These are phyloP conservation scores for Saccharomyces hybrid DNA, from an alignment of 1,139 yeast species.

Conservation along the genomic window DNA sequence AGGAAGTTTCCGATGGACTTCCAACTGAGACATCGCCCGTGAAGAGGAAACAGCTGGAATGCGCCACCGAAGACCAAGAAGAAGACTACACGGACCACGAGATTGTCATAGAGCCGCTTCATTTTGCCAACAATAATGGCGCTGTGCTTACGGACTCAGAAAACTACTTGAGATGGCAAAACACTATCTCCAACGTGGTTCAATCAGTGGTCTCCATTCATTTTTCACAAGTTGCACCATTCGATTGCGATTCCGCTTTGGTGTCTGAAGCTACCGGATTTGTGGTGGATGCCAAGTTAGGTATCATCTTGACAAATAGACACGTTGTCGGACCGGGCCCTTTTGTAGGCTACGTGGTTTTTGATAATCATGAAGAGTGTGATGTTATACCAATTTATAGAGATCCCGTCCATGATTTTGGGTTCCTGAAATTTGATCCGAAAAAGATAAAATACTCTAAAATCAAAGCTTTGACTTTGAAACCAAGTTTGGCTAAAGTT, in stretches of 20 bases:
- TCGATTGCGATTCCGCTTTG: conserved; percentile 76
- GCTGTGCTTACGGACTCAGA: conserved; percentile 10
- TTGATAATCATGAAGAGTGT: conserved; percentile 92
- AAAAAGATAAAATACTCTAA: conserved; percentile 62
- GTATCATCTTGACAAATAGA: conserved; percentile 81
- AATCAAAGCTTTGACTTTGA: conserved; percentile 55
- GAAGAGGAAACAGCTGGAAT: not conserved
- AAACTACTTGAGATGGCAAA: conserved; percentile 54
- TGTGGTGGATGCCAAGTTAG: conserved; percentile 74
- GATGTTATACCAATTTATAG: conserved; percentile 74
- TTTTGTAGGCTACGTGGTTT: conserved; percentile 81
- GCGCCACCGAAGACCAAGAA: not conserved
- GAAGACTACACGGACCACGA: not conserved
- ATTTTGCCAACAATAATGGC: not conserved
- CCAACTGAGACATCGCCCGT: not conserved
- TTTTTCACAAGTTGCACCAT: conserved; percentile 76
- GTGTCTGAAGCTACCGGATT: conserved; percentile 93
- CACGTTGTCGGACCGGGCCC: conserved; percentile 97
- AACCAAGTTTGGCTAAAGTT: conserved; percentile 77
- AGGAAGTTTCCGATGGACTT: not conserved
- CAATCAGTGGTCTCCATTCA: conserved; percentile 84
- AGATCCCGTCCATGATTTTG: conserved; percentile 85
- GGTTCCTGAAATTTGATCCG: conserved; percentile 72
- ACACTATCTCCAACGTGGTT: conserved; percentile 74
- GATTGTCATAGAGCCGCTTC: not conserved